Evolutionary conservation across 345 rosid genomes (phyloP), one percentile per base, ranked within the genome.

Genomic region (Euclidium syriacum): DNA sequence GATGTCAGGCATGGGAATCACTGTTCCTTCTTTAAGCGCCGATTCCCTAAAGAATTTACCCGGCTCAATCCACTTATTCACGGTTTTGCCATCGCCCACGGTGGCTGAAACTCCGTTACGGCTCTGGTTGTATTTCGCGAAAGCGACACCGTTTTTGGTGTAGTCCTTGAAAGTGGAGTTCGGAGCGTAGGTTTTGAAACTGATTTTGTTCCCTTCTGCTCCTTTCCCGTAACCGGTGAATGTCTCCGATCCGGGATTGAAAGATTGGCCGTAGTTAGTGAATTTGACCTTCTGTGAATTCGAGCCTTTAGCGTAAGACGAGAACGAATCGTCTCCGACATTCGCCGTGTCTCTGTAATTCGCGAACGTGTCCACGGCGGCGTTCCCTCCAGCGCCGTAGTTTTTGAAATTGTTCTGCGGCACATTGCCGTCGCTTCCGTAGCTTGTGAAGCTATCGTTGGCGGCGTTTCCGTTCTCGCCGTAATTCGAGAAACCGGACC

Each of bases 21-120:
- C 72, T 0, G 72, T 76, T 10, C 97, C 95, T 64, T 70, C 70
- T 63, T 79, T 85, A 10, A 90, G 66, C 65, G 64, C 46, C 0
- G 76, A 46, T 59, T 90, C 91, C 0, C 95, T 66, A 29, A 90
- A 90, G 76, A 90, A 89, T 60, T 89, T 89, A n/a, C 96, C 96
- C 44, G 91, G 89, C 49, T 89, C 96, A 0, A 84, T 73, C 96
- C 96, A 86, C 40, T 62, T 78, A 70, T 82, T 88, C 10, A 79
- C 82, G 30, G 52, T 46, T 58, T 60, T 82, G 71, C 80, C 85
- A 67, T 77, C 74, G 14, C 27, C 62, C 6, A n/a, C 11, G 18
- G 55, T 6, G 24, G 53, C 25, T 5, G 62, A 60, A 0, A 14
- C 62, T 1, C 42, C 7, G 15, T 2, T 6, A 11, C 5, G n/a